Conservation (phyloP, 345 rosid genomes). For the Camelina neglecta region DNA sequence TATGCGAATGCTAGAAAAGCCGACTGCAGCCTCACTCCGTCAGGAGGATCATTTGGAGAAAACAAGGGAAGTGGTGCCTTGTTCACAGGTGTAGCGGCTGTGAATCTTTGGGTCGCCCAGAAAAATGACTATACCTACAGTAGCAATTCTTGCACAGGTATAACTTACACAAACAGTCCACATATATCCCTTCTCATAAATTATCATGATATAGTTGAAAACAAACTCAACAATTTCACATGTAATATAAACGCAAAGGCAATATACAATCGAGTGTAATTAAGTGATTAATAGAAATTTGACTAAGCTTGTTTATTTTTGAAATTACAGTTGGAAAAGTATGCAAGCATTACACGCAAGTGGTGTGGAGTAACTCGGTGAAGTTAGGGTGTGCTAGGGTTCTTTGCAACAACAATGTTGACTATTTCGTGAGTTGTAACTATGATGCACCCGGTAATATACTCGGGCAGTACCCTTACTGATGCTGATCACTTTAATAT, state of each 20-base stretch:
- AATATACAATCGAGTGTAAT: neutral
- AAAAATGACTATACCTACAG: slow-evolving; percentile 49
- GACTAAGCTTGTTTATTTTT: neutral
- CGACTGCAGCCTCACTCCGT: slow-evolving; percentile 56
- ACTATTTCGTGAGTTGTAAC: slow-evolving; percentile 57
- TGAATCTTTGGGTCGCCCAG: slow-evolving; percentile 60
- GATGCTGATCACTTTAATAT: neutral
- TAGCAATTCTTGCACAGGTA: slow-evolving; percentile 52
- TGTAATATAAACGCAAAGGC: neutral
- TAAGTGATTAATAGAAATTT: neutral
- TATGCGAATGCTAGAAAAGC: slow-evolving; percentile 46
- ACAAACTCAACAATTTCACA: neutral
- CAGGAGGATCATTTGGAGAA: slow-evolving; percentile 60
- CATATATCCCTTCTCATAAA: neutral
- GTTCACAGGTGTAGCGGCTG: slow-evolving; percentile 48
- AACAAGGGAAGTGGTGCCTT: slow-evolving; percentile 49
- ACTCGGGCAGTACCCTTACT: slow-evolving; percentile 34
- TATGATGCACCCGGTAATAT: slow-evolving; percentile 60
- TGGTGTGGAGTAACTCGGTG: slow-evolving; percentile 63
- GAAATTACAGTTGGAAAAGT: slow-evolving; percentile 22
- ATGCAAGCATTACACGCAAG: slow-evolving; percentile 74
- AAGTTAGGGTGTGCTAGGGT: slow-evolving; percentile 70
- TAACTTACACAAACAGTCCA: neutral
- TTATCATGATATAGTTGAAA: neutral
- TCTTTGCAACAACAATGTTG: slow-evolving; percentile 52